Evolutionary conservation across 257 asterid species (phyloP), one percentile per base, ranked within the genome.

Genomic region (Salvia rosmarinus): DNA sequence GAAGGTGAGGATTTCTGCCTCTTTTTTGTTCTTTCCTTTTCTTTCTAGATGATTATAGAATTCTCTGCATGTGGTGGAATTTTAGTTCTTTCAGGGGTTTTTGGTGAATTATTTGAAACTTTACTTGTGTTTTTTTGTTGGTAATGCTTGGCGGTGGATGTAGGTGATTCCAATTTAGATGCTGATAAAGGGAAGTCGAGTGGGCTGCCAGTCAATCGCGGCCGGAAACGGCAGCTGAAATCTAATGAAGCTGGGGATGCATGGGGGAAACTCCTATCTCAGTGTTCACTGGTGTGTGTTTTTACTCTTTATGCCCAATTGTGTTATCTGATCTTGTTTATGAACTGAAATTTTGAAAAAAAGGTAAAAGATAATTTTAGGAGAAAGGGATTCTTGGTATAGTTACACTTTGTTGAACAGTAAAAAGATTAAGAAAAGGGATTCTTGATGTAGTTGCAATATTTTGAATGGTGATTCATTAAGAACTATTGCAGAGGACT

Each of bases 201-300:
- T 79, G 84, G 67, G 55, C 35, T 83, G 11, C 40, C 64, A 0
- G 57, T 64, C 67, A 81, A 47, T 70, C 81, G 82, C 19, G 90
- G 81, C 47, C 83, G 82, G 81, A 89, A 87, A 71, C 82, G 86
- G 79, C 86, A 75, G 70, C 79, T 78, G 76, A 87, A 83, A 74
- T 71, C 87, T 21, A 75, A 71, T 75, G 67, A 64, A 75, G 63
- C 44, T 9, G 95, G 85, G 65, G 82, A 28, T 83, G 91, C 97
- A 77, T 94, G 97, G 98, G 97, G 97, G 28, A 84, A 84, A 79
- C 92, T 94, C 65, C 83, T 89, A 46, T 90, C 98, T 1, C 91
- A 85, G 86, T 87, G 75, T 63, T 66, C 96, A 19, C 84, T 84
- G 90, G 98, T 92, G 60, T 54, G 79, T 61, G 56, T 13, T 5